Conservation (phyloP, 352 stramenopile genomes). For the Phytophthora pinifolia region DNA sequence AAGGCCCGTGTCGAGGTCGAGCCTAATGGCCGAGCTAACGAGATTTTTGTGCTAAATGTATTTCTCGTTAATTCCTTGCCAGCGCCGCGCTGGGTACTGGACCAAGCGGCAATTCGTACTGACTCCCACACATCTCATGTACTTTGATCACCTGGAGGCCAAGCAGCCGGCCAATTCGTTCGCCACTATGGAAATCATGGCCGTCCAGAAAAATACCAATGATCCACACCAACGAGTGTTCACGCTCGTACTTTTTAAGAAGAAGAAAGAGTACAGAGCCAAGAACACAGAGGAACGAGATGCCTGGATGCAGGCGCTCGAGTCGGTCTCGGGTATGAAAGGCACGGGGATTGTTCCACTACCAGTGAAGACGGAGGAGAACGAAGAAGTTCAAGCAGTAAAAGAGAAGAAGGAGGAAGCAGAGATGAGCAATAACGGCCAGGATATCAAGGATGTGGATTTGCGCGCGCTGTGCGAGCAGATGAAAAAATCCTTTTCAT, state of each 20-base stretch:
- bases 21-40: slow-evolving; percentile 7
- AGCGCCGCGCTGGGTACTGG: slow-evolving; percentile 74
- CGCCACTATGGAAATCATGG: slow-evolving; percentile 66
- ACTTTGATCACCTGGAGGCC: slow-evolving; percentile 68
- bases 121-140: slow-evolving; percentile 59
- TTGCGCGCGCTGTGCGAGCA: slow-evolving; percentile 60
- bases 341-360: slow-evolving; percentile 14
- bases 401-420: slow-evolving; percentile 15
- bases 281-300: slow-evolving; percentile 58
- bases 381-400: slow-evolving; percentile 7
- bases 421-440: slow-evolving; percentile 5
- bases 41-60: slow-evolving; percentile 1
- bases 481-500: slow-evolving; percentile 72
- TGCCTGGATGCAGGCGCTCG: slow-evolving; percentile 64
- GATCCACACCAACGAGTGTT: slow-evolving; percentile 53
- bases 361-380: slow-evolving; percentile 14
- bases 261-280: slow-evolving; percentile 78
- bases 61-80: slow-evolving; percentile 16
- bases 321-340: slow-evolving; percentile 64
- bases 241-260: slow-evolving; percentile 65
- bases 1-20: background rate
- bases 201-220: slow-evolving; percentile 41
- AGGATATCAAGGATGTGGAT: slow-evolving; percentile 53
- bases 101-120: slow-evolving; percentile 82
- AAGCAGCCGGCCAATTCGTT: slow-evolving; percentile 42